phyloP scores from a whole-genome alignment of 2,329 filamentous ascomycete species.

The Coniochaeta sp. region DNA sequence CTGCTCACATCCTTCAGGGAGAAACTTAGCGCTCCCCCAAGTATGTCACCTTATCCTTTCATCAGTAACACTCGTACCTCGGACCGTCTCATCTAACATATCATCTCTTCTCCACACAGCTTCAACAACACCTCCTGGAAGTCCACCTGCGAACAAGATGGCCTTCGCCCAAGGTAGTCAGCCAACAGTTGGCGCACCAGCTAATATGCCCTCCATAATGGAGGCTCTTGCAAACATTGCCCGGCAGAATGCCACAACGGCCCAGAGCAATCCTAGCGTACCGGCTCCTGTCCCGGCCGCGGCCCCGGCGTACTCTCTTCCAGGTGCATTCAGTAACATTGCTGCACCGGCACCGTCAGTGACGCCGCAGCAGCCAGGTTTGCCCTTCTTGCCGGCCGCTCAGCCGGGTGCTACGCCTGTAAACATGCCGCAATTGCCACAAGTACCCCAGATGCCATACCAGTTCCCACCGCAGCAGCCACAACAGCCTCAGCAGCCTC shows the following conservation, averaged over 20 bases:
- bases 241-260: constrained; percentile 56
- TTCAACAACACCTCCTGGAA: constrained; percentile 66
- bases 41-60: constrained; percentile 44
- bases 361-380: constrained; percentile 10
- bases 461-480: constrained; percentile 23
- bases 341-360: constrained; percentile 11
- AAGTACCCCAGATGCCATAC: constrained; percentile 14
- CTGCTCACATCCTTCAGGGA: constrained; percentile 80
- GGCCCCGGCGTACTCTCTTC: constrained; percentile 18
- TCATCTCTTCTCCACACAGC: constrained; percentile 38
- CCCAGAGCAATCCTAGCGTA: constrained; percentile 30
- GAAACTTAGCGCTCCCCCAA: constrained; percentile 59
- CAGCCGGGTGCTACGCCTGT: constrained; percentile 47
- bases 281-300: constrained; percentile 31
- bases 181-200: constrained; percentile 23
- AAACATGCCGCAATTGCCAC: constrained; percentile 37
- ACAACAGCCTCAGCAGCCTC: constrained; percentile 16
- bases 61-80: constrained; percentile 1
- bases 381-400: constrained; percentile 25
- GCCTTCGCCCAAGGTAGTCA: constrained; percentile 29
- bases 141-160: constrained; percentile 40
- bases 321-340: constrained; percentile 16
- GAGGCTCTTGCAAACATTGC: constrained; percentile 76
- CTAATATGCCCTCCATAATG: constrained; percentile 50
- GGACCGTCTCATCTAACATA: constrained; percentile 27